These are phyloP conservation scores for Glaciozyma antarctica DNA, from an alignment of 768 basidiomycete species.

Conservation along the genomic window DNA sequence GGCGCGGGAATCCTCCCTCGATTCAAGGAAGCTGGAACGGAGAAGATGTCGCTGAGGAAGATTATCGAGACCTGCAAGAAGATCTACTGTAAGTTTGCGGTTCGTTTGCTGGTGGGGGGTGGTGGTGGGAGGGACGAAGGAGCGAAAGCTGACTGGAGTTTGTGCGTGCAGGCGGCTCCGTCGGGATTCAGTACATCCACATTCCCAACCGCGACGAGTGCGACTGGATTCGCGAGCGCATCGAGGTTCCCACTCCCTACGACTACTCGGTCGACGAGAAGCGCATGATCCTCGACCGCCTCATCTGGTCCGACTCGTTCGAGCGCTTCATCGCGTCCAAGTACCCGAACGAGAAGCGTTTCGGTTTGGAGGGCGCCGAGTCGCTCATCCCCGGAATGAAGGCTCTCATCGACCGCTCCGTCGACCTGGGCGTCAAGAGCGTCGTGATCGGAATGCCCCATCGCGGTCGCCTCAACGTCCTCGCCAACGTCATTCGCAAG, in stretches of 20 bases:
- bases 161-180: constrained; percentile 57
- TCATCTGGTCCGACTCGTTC: constrained; percentile 99
- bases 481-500: constrained; percentile 97
- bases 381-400: constrained; percentile 98
- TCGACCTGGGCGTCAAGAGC: constrained; percentile 89
- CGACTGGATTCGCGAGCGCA: constrained; percentile 95
- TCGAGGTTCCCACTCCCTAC: constrained; percentile 93
- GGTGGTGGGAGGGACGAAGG: too few species aligned
- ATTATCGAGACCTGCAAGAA: constrained; percentile 82
- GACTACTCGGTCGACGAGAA: constrained; percentile 98
- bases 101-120: neutral
- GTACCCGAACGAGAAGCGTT: constrained; percentile 98
- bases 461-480: constrained; percentile 93
- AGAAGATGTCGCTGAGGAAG: constrained; percentile 79
- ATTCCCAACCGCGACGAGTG: constrained; percentile 98
- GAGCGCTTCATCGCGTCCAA: constrained; percentile 98
- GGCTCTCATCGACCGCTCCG: constrained; percentile 94
- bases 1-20: constrained; percentile 94
- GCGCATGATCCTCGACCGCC: constrained; percentile 95
- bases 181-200: constrained; percentile 86
- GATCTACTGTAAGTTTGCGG: constrained; percentile 70
- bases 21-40: constrained; percentile 75
- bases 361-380: constrained; percentile 97
- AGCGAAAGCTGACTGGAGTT: neutral
- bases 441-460: constrained; percentile 99